Percentiles rank a stretch among this genome's conserved stretches.
Conservation (phyloP, 129 eudicot genomes). For the Apium graveolens region DNA sequence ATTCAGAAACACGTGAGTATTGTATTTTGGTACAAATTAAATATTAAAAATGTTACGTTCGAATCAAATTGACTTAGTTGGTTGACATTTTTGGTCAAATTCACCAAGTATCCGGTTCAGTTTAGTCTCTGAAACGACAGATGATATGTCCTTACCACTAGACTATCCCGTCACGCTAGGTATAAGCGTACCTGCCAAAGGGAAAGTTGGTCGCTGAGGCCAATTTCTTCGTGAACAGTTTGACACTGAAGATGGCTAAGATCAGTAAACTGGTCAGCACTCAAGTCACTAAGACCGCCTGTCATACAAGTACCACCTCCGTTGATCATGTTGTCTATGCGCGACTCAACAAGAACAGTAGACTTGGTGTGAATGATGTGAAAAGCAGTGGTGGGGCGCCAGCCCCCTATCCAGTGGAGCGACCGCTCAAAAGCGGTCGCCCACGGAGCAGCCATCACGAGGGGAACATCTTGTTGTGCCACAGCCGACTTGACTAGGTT, state of each 20-base stretch:
- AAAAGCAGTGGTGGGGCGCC: constrained; percentile 86
- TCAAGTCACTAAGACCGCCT: constrained; percentile 71
- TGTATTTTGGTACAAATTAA: too few relatives aligned
- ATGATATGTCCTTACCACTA: too few relatives aligned
- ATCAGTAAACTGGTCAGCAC: constrained; percentile 52
- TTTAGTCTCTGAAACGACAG: too few relatives aligned
- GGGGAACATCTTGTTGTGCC: constrained; percentile 38
- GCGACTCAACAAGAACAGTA: constrained; percentile 51
- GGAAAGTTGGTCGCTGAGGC: constrained; percentile 47
- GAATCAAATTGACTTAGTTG: too few relatives aligned
- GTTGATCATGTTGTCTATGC: constrained; percentile 44
- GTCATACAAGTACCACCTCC: constrained; percentile 40
- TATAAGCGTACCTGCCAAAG: constrained; percentile 65
- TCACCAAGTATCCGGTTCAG: too few relatives aligned
- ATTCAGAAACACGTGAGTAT: too few relatives aligned
- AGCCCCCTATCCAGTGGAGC: constrained; percentile 78
- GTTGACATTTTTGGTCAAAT: too few relatives aligned
- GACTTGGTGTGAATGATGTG: constrained; percentile 72
- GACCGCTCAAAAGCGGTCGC: constrained; percentile 55
- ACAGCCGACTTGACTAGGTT: constrained; percentile 53
- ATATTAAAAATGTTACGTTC: too few relatives aligned
- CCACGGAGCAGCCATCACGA: constrained; percentile 54
- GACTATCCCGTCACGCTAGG: too few relatives aligned
- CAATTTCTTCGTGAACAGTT: constrained; percentile 62
- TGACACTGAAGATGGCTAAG: constrained; percentile 74